Evolutionary conservation across 768 basidiomycete species (phyloP).

Genomic region (Mycena haematopus): DNA sequence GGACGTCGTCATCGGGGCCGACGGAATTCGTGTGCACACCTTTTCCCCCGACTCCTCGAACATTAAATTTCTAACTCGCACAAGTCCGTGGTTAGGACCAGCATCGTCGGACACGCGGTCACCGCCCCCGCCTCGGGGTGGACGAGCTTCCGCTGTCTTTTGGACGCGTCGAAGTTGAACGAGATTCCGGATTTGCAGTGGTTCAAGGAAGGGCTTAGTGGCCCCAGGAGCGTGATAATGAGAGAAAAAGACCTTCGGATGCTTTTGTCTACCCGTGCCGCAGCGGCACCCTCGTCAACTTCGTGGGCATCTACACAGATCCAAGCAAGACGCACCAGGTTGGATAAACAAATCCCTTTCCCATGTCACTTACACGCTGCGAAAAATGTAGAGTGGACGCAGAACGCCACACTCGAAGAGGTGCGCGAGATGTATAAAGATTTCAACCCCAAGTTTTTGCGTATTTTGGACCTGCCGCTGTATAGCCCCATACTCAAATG

Average conservation of each 20-base stretch:
- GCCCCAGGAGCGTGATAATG: slow-evolving; percentile 1
- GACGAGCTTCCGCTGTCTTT: slow-evolving; percentile 17
- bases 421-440: not conserved
- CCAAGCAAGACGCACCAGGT: slow-evolving; percentile 14
- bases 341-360: not conserved
- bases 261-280: slow-evolving; percentile 17
- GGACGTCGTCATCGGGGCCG: slow-evolving; percentile 31
- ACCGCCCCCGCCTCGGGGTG: not conserved
- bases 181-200: slow-evolving; percentile 15
- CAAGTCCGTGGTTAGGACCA: slow-evolving; percentile 9
- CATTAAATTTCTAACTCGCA: not conserved
- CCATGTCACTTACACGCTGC: no score
- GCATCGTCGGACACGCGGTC: slow-evolving; percentile 9
- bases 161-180: slow-evolving; percentile 4
- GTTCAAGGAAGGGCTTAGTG: slow-evolving; percentile 14
- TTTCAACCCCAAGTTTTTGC: slow-evolving; percentile 26
- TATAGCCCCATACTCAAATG: slow-evolving; percentile 10
- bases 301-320: slow-evolving; percentile 4
- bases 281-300: slow-evolving; percentile 16
- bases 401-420: slow-evolving; percentile 10
- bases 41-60: not conserved
- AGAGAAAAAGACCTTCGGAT: not conserved
- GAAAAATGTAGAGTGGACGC: slow-evolving; percentile 9
- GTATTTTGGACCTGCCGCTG: slow-evolving; percentile 18
- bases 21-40: slow-evolving; percentile 20